Conservation (phyloP, 164 flowering plant species). For the Protea cynaroides region DNA sequence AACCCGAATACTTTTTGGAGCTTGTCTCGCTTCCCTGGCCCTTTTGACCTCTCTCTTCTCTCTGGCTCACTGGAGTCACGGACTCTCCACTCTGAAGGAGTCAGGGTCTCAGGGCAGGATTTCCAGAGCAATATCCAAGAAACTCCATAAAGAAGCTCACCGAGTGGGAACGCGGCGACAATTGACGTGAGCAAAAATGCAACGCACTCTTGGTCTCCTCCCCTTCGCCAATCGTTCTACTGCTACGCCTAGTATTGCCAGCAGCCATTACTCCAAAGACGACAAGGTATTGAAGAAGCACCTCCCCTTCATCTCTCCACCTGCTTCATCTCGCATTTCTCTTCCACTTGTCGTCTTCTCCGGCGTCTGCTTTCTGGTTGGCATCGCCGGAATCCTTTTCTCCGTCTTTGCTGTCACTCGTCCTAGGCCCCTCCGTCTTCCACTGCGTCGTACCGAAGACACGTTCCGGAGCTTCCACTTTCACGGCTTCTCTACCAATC, state of each 20-base stretch:
- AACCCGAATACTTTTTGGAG: too few species aligned
- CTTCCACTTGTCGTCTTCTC: conserved; percentile 21
- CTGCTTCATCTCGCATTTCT: conserved; percentile 1
- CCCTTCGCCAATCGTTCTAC: background rate
- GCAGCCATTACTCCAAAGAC: conserved; percentile 16
- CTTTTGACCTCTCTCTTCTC: too few species aligned
- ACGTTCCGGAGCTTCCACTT: conserved; percentile 27
- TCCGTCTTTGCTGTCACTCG: conserved; percentile 27
- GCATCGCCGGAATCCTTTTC: conserved; percentile 34
- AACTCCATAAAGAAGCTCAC: too few species aligned
- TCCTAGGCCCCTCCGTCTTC: conserved; percentile 24
- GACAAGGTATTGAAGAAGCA: conserved; percentile 21
- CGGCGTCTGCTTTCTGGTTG: conserved; percentile 28
- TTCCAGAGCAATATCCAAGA: too few species aligned
- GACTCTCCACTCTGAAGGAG: too few species aligned
- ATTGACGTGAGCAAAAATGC: too few species aligned
- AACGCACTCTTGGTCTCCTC: conserved; percentile 10
- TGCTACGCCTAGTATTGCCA: conserved; percentile 11
- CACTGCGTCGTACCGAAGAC: conserved; percentile 42
- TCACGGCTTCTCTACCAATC: conserved; percentile 11
- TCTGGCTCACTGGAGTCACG: too few species aligned
- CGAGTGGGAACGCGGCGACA: too few species aligned
- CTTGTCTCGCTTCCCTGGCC: too few species aligned
- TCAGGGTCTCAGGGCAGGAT: too few species aligned
- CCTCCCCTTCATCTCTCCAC: background rate